Base-by-base conservation (phyloP, 176 grass and related monocot genomes). In the Oryza meridionalis region DNA sequence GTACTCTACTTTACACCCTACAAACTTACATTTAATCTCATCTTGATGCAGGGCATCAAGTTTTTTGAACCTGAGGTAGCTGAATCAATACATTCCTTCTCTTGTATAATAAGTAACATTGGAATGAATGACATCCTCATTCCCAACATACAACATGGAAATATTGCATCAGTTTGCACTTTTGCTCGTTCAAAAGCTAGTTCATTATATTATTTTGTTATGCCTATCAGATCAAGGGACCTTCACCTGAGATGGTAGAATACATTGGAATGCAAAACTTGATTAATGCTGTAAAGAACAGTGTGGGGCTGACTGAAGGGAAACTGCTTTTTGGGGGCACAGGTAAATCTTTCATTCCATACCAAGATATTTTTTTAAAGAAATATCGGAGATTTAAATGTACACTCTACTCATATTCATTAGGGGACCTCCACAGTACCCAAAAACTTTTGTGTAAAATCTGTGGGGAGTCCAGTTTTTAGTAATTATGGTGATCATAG, bases 51-150 rank as follows among this genome's bases (percentile, higher is more conserved):
- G 93, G 96, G 96, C 80, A 94, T 98, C 77, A 98, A 98, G 68
- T 98, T 98, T 85, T 98, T 96, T 74, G 91, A 92, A 86, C 96
- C 96, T 70, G 96, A 96, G 96, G 96, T 98, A 91, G 68, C 65
- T 61, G 29, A 69, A 78, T 77, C 71, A 58, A 38, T 50, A 79
- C 11, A 50, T 70, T 58, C 42, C 42, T 72, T 86, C 76, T 42
- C 80, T 81, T 86, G 66, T 65, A 79, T 78, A 72, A 88, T 49
- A 55, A 84, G 80, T 81, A 73, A 33, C 37, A 69, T 21, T 26
- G 67, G 37, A 76, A 76, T 91, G 77, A 76, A 58, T 83, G 73
- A 33, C 7, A 62, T 72, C n/a, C 69, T 86, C 26, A 73, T 69
- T 62, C 61, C 45, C 53, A 73, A 44, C 9, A 45, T 77, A 45